A percentile compares a stretch with the other conserved stretches of the same genome.
phyloP scores from a whole-genome alignment of 23 red algal species.

The Gracilaria gracilis region DNA sequence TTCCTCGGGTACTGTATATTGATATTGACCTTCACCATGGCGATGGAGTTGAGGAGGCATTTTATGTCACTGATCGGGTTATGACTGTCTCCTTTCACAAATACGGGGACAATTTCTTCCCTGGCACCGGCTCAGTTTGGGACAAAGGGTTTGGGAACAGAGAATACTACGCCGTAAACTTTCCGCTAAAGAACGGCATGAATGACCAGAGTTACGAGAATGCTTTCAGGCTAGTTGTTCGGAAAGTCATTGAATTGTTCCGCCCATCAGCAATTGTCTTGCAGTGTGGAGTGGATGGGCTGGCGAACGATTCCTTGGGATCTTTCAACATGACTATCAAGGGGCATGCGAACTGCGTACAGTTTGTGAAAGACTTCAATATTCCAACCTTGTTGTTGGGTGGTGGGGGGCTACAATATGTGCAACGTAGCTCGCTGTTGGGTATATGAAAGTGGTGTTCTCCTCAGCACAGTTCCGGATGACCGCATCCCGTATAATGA shows the following conservation, averaged over 20 bases:
- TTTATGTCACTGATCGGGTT: slow-evolving; percentile 71
- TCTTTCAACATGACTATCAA: slow-evolving; percentile 69
- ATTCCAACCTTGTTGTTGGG: slow-evolving; percentile 75
- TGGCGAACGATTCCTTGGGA: slow-evolving; percentile 56
- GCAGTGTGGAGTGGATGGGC: slow-evolving; percentile 71
- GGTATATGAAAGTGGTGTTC: slow-evolving; percentile 57
- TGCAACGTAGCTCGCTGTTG: slow-evolving; percentile 78
- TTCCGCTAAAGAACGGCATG: slow-evolving; percentile 74
- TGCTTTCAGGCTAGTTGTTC: slow-evolving; percentile 42
- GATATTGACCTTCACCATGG: slow-evolving; percentile 83
- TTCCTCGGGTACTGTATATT: slow-evolving; percentile 64
- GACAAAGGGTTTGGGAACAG: slow-evolving; percentile 61
- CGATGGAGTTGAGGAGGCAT: slow-evolving; percentile 80
- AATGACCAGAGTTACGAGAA: slow-evolving; percentile 62
- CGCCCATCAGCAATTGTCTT: slow-evolving; percentile 65
- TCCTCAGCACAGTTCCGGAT: slow-evolving; percentile 41
- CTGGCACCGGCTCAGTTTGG: slow-evolving; percentile 56
- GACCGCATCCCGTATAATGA: slow-evolving; percentile 76
- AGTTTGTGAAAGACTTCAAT: slow-evolving; percentile 54
- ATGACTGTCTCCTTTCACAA: slow-evolving; percentile 83
- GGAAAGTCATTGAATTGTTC: slow-evolving; percentile 69
- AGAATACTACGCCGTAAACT: slow-evolving; percentile 68
- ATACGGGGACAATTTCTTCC: slow-evolving; percentile 74
- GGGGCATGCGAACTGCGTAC: slow-evolving; percentile 62
- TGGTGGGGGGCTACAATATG: slow-evolving; percentile 81